These are phyloP conservation scores for Colletotrichum sp. DNA, from an alignment of 2,329 filamentous ascomycete species.

Conservation along the genomic window DNA sequence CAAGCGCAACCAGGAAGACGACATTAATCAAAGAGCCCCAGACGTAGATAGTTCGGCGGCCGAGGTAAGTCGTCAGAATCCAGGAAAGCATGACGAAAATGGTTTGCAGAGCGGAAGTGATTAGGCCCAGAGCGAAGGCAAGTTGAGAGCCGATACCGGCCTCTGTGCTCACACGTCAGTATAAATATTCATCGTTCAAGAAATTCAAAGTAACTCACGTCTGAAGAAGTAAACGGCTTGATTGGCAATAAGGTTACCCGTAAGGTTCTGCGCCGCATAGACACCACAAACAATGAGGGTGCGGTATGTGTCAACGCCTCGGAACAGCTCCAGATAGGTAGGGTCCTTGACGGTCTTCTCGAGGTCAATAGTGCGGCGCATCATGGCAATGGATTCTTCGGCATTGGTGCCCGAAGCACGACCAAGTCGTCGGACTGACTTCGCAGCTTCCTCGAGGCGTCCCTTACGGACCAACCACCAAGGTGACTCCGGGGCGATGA, in stretches of 20 bases:
- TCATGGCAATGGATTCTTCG: constrained; percentile 25
- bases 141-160: constrained; percentile 60
- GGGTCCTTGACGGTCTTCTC: constrained; percentile 54
- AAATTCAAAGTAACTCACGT: constrained; percentile 38
- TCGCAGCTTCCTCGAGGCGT: constrained; percentile 46
- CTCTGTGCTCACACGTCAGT: constrained; percentile 50
- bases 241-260: constrained; percentile 67
- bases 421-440: constrained; percentile 53
- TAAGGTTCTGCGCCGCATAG: constrained; percentile 65
- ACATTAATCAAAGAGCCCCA: constrained; percentile 62
- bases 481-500: constrained; percentile 56
- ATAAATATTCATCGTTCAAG: neutral
- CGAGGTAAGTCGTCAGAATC: constrained; percentile 68
- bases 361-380: constrained; percentile 57
- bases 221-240: constrained; percentile 67
- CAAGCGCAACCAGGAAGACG: constrained; percentile 60
- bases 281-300: constrained; percentile 61
- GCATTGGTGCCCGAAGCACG: constrained; percentile 24
- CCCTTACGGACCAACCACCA: constrained; percentile 63
- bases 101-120: constrained; percentile 67
- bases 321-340: constrained; percentile 56
- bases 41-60: constrained; percentile 69
- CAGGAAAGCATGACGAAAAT: constrained; percentile 71
- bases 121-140: constrained; percentile 67
- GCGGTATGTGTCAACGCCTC: constrained; percentile 58